phyloP scores from a whole-genome alignment of 768 basidiomycete species.

The Collybia nuda region DNA sequence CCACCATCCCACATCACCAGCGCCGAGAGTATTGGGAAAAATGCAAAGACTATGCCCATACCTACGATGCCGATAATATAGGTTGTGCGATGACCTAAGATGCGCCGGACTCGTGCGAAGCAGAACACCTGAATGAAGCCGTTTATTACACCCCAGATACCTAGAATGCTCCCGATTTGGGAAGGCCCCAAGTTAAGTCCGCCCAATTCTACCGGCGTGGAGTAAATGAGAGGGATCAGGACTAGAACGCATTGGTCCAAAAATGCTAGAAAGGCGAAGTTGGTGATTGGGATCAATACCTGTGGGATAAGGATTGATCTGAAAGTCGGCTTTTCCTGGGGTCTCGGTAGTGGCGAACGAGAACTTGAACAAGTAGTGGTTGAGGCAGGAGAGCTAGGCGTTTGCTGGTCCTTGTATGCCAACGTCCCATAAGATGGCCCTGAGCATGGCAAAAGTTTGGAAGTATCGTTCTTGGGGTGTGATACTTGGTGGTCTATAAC shows the following conservation, averaged over 20 bases:
- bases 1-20: slow-evolving; percentile 36
- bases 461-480: background rate
- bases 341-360: slow-evolving; percentile 53
- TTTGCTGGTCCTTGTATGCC: slow-evolving; percentile 34
- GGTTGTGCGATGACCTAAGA: slow-evolving; percentile 36
- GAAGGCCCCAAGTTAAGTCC: slow-evolving; percentile 62
- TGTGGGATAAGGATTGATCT: slow-evolving; percentile 39
- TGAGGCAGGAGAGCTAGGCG: slow-evolving; percentile 30
- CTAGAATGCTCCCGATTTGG: slow-evolving; percentile 58
- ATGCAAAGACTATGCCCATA: slow-evolving; percentile 31
- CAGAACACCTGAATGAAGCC: slow-evolving; percentile 38
- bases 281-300: slow-evolving; percentile 56
- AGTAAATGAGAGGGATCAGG: slow-evolving; percentile 64
- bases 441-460: slow-evolving; percentile 23
- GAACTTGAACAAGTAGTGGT: too few species aligned
- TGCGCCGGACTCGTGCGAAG: slow-evolving; percentile 32
- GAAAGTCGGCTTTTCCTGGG: slow-evolving; percentile 15
- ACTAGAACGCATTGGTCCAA: slow-evolving; percentile 51
- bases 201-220: slow-evolving; percentile 65
- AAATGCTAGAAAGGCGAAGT: slow-evolving; percentile 66
- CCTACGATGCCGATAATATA: slow-evolving; percentile 33
- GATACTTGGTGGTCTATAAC: too few species aligned
- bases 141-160: slow-evolving; percentile 34
- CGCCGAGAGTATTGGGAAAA: slow-evolving; percentile 45
- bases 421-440: background rate